phyloP scores from a whole-genome alignment of 176 grass and related monocot species.

The Thalia dealbata region DNA sequence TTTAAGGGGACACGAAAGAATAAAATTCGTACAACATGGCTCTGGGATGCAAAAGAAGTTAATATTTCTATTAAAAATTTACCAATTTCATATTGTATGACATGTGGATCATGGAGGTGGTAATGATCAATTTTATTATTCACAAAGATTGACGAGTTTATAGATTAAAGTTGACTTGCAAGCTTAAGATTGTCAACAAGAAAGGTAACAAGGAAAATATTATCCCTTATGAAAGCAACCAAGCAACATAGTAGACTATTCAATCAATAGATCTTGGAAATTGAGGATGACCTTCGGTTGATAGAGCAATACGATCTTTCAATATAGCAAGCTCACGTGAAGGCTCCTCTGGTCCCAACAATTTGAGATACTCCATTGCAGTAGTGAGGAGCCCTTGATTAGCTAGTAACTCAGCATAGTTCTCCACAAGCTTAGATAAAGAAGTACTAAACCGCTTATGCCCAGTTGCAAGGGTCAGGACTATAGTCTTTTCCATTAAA shows the following conservation, averaged over 20 bases:
- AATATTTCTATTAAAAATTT: background rate
- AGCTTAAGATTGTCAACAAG: background rate
- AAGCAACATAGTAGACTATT: conserved; percentile 5
- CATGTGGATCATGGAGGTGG: background rate
- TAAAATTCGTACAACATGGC: too few relatives aligned
- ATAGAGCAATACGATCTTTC: conserved; percentile 73
- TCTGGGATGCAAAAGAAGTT: too few relatives aligned
- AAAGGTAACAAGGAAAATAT: background rate
- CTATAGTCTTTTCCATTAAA: conserved; percentile 99
- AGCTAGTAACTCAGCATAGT: conserved; percentile 85
- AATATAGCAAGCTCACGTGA: conserved; percentile 78
- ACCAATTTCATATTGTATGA: background rate
- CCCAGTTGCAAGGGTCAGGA: conserved; percentile 75
- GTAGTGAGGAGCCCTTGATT: conserved; percentile 95
- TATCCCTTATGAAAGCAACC: background rate
- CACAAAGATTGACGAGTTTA: background rate
- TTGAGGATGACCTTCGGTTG: conserved; percentile 35
- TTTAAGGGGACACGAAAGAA: too few relatives aligned
- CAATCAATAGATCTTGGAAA: background rate
- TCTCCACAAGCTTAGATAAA: conserved; percentile 92
- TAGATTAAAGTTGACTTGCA: background rate
- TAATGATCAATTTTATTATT: background rate
- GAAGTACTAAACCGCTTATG: conserved; percentile 76
- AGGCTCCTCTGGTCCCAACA: conserved; percentile 78
- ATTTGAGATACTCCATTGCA: conserved; percentile 93